Percentiles rank a stretch among this genome's conserved stretches.
Evolutionary conservation across 1,284 basidiomycete genomes (phyloP).

Genomic region (Tilletia indica): DNA sequence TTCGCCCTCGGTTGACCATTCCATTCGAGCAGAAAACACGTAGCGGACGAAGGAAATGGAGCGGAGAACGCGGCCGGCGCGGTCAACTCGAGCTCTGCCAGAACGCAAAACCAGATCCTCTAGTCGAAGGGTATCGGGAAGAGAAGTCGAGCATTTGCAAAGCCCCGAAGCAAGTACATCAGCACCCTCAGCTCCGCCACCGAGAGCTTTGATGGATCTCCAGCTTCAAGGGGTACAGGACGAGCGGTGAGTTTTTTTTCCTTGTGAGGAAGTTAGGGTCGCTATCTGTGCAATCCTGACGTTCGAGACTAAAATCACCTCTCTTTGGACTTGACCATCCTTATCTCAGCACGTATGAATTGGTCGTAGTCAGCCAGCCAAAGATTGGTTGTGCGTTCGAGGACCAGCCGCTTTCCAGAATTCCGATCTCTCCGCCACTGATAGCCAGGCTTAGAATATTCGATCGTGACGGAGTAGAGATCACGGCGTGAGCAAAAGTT

Average conservation of each 20-base stretch:
- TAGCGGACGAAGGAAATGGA: not conserved
- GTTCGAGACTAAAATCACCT: not conserved
- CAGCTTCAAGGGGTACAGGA: not conserved
- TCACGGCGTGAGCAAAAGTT: slow-evolving; percentile 14
- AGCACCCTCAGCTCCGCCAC: not conserved
- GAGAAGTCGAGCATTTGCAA: not conserved
- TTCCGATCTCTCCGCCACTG: slow-evolving; percentile 39
- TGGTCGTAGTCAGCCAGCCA: slow-evolving; percentile 35
- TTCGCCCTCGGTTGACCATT: too few relatives aligned
- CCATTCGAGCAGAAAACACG: too few relatives aligned
- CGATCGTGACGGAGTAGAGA: slow-evolving; percentile 23
- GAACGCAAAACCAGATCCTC: not conserved
- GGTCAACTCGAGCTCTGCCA: not conserved
- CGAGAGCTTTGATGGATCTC: not conserved
- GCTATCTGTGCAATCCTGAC: not conserved
- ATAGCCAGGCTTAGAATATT: slow-evolving; percentile 33
- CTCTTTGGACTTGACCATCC: too few relatives aligned
- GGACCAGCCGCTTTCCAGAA: slow-evolving; percentile 33
- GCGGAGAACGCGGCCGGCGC: not conserved
- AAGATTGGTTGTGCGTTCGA: slow-evolving; percentile 37
- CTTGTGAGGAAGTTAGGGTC: too few relatives aligned
- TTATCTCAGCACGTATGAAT: slow-evolving; percentile 17
- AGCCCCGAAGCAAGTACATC: not conserved
- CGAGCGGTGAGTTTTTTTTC: not conserved
- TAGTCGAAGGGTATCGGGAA: not conserved